Evolutionary conservation across 2,329 filamentous ascomycete genomes (phyloP).

Genomic region (Trichoderma aggressivum): DNA sequence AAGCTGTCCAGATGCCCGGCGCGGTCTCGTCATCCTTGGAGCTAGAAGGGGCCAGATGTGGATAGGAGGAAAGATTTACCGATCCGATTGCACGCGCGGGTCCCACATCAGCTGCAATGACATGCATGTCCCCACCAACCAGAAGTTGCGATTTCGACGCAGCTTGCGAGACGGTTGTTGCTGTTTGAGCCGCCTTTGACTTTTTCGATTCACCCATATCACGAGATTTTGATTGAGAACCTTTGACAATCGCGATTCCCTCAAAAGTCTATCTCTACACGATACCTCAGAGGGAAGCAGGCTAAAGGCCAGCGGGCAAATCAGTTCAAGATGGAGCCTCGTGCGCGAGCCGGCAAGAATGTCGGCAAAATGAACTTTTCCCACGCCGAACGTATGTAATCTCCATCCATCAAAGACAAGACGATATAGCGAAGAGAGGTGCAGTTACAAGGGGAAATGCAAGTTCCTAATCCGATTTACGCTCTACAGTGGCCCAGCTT

Average conservation of each 20-base stretch:
- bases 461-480: background rate
- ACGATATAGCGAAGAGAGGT: background rate
- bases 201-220: background rate
- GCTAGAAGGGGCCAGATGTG: slow-evolving; percentile 17
- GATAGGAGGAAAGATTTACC: slow-evolving; percentile 40
- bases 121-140: slow-evolving; percentile 13
- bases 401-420: background rate
- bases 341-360: slow-evolving; percentile 74
- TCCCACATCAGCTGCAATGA: slow-evolving; percentile 9
- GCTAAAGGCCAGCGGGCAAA: background rate
- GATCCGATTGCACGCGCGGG: slow-evolving; percentile 20
- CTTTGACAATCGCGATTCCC: background rate
- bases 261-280: too few relatives aligned
- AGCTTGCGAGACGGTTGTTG: background rate
- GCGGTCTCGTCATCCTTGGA: slow-evolving; percentile 2
- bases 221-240: background rate
- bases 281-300: background rate
- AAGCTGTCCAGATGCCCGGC: slow-evolving; percentile 16
- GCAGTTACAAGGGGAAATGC: background rate
- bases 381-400: slow-evolving; percentile 61
- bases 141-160: slow-evolving; percentile 2
- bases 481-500: slow-evolving; percentile 61
- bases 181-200: background rate
- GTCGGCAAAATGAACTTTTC: slow-evolving; percentile 80
- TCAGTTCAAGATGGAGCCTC: slow-evolving; percentile 62